These are phyloP conservation scores for Glarea lozoyensis DNA, from an alignment of 495 filamentous ascomycete species.

Conservation along the genomic window DNA sequence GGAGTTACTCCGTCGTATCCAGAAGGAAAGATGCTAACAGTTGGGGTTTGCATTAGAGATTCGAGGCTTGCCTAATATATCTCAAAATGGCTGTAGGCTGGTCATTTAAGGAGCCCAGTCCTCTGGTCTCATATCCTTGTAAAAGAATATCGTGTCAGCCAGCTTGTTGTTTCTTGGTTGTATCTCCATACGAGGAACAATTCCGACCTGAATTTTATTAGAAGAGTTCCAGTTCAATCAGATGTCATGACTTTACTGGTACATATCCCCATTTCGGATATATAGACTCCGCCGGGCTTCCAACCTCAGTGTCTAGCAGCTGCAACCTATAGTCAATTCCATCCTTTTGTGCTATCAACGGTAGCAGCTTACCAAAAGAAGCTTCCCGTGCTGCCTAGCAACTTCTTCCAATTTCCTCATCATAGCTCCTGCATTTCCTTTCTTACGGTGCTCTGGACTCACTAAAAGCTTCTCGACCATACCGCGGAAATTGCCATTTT, in stretches of 20 bases:
- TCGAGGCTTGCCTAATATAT: too few species aligned
- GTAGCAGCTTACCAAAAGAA: constrained; percentile 11
- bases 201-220: constrained; percentile 3
- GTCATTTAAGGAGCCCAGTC: not conserved
- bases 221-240: not conserved
- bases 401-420: constrained; percentile 15
- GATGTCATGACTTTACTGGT: constrained; percentile 4
- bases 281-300: constrained; percentile 16
- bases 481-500: constrained; percentile 8
- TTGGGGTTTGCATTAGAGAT: too few species aligned
- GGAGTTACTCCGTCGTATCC: too few species aligned
- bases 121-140: constrained; percentile 11
- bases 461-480: constrained; percentile 19
- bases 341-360: not conserved
- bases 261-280: constrained; percentile 18
- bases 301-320: constrained; percentile 17
- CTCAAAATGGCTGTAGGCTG: too few species aligned
- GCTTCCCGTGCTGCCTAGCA: constrained; percentile 8
- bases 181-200: constrained; percentile 11
- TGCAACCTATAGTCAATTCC: not conserved
- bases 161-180: constrained; percentile 9
- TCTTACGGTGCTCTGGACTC: constrained; percentile 7
- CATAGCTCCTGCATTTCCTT: constrained; percentile 12
- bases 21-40: too few species aligned
- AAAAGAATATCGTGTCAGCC: constrained; percentile 12